Evolutionary conservation across 306 rosid genomes (phyloP).

Genomic region (Pterocarpus macrocarpus): DNA sequence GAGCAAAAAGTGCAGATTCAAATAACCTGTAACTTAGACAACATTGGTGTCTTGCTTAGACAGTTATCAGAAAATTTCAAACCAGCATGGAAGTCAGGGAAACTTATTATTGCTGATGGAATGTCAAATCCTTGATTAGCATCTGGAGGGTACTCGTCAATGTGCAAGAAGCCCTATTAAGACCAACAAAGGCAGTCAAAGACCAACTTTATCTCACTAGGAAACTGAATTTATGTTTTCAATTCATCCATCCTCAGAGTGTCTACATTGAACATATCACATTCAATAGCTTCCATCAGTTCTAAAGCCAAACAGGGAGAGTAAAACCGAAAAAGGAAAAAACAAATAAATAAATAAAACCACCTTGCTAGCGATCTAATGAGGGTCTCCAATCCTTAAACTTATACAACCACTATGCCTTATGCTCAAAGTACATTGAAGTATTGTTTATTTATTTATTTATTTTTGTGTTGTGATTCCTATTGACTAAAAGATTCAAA

Average conservation of each 20-base stretch:
- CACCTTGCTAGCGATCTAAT: background rate
- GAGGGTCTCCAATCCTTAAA: background rate
- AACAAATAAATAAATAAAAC: no score
- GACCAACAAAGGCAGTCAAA: slow-evolving; percentile 38
- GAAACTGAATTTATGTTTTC: slow-evolving; percentile 17
- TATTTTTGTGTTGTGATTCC: background rate
- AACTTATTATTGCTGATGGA: slow-evolving; percentile 93
- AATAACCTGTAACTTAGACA: slow-evolving; percentile 78
- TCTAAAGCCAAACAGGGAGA: background rate
- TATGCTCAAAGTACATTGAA: background rate
- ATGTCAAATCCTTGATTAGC: slow-evolving; percentile 98
- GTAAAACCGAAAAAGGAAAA: background rate
- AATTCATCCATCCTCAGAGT: slow-evolving; percentile 18
- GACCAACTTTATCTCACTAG: slow-evolving; percentile 12
- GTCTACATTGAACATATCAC: slow-evolving; percentile 13
- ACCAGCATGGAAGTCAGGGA: slow-evolving; percentile 72
- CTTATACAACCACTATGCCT: background rate
- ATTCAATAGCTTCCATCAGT: slow-evolving; percentile 32
- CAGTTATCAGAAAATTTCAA: slow-evolving; percentile 59
- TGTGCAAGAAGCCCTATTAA: slow-evolving; percentile 89
- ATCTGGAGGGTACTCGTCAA: slow-evolving; percentile 96
- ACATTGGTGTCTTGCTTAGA: slow-evolving; percentile 65
- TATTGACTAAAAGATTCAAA: background rate
- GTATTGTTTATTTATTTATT: background rate
- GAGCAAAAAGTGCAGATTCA: slow-evolving; percentile 22